Conservation (phyloP, 495 filamentous ascomycete genomes). For the Aspergillus indologenus region DNA sequence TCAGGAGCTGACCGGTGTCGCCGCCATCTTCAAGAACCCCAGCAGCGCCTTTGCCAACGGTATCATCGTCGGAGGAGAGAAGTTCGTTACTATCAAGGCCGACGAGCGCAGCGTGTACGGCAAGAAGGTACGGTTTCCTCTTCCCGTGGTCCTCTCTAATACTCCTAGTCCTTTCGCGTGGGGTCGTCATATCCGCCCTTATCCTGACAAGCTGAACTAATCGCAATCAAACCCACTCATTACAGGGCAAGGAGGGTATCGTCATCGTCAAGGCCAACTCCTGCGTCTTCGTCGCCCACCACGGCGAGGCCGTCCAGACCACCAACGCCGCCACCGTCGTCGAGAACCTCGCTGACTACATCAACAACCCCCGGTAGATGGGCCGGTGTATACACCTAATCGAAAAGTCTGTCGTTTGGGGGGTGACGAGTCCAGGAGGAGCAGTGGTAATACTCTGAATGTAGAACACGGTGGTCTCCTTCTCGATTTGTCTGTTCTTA, state of each 20-base stretch:
- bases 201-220: no score
- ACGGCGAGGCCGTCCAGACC: conserved; percentile 65
- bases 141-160: neutral
- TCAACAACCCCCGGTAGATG: conserved; percentile 35
- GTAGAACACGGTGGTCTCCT: conserved; percentile 18
- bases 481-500: conserved; percentile 9
- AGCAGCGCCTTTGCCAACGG: conserved; percentile 46
- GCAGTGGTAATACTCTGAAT: conserved; percentile 7
- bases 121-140: conserved; percentile 63
- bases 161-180: no score
- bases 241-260: conserved; percentile 77
- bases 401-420: neutral
- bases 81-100: conserved; percentile 68
- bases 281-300: conserved; percentile 82
- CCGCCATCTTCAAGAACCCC: conserved; percentile 30
- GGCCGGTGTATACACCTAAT: neutral
- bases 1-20: conserved; percentile 38
- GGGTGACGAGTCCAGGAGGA: neutral
- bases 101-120: conserved; percentile 79
- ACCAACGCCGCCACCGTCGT: conserved; percentile 39
- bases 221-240: neutral
- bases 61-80: conserved; percentile 66
- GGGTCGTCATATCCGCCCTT: no score
- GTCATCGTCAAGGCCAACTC: conserved; percentile 77
- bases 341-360: conserved; percentile 45